These are phyloP conservation scores for Phytophthora syringae DNA, from an alignment of 352 stramenopile species.

Conservation along the genomic window DNA sequence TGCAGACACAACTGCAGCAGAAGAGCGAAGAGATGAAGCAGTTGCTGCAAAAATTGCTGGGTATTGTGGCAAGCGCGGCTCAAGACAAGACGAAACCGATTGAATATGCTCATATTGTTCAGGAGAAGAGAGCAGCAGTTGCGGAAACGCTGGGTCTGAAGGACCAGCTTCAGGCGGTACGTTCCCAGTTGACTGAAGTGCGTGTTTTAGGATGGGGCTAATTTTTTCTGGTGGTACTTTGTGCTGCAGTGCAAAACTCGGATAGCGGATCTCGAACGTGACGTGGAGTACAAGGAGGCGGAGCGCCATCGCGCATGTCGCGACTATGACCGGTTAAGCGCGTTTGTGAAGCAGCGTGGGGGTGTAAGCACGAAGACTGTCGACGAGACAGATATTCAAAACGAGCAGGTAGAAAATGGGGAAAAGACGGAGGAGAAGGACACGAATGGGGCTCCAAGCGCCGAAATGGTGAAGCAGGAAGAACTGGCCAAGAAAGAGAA, in stretches of 20 bases:
- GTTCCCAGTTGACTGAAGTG: conserved; percentile 9
- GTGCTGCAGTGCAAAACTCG: conserved; percentile 57
- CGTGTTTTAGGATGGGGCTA: conserved; percentile 1
- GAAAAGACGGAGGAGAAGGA: conserved; percentile 27
- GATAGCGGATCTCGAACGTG: conserved; percentile 63
- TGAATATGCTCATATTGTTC: conserved; percentile 64
- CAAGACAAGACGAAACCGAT: conserved; percentile 34
- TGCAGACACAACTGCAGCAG: conserved; percentile 49
- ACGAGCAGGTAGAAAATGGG: conserved; percentile 26
- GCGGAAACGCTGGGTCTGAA: conserved; percentile 54
- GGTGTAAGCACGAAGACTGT: conserved; percentile 19
- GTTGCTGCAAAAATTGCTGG: conserved; percentile 48
- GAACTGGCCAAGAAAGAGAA: conserved; percentile 43
- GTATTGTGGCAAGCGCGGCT: conserved; percentile 20
- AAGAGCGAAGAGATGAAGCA: conserved; percentile 39
- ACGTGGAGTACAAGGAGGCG: conserved; percentile 79
- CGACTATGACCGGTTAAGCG: conserved; percentile 73
- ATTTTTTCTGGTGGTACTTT: conserved; percentile 18
- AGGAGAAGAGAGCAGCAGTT: conserved; percentile 60
- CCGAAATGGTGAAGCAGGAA: conserved; percentile 36
- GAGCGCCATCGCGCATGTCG: conserved; percentile 81
- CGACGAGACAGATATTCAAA: conserved; percentile 26
- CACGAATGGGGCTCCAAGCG: conserved; percentile 2
- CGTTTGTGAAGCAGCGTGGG: conserved; percentile 54
- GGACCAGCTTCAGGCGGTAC: conserved; percentile 61